A percentile compares a stretch with the other conserved stretches of the same genome.
Conservation (phyloP, 1,284 basidiomycete genomes). For the Tremellales sp. region DNA sequence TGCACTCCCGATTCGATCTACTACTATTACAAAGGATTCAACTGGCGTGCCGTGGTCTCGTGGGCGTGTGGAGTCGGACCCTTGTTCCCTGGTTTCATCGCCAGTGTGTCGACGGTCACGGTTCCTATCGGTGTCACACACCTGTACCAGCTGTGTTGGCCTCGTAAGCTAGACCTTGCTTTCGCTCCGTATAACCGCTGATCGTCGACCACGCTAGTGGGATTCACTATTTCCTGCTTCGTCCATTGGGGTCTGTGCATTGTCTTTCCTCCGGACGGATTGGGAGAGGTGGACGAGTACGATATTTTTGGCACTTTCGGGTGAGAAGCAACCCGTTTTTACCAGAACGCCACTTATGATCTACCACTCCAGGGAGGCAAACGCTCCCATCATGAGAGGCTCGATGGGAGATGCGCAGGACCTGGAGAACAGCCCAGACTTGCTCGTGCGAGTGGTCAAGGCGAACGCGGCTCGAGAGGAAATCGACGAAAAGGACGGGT, state of each 20-base stretch:
- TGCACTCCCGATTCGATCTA: conserved; percentile 22
- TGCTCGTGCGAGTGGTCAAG: too few species aligned
- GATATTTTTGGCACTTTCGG: conserved; percentile 39
- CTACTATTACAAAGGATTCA: conserved; percentile 44
- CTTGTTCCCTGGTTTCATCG: conserved; percentile 44
- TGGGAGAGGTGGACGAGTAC: conserved; percentile 35
- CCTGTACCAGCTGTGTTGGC: conserved; percentile 45
- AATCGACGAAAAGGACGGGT: too few species aligned
- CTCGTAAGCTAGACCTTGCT: conserved; percentile 9
- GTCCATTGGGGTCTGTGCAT: conserved; percentile 37
- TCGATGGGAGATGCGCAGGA: too few species aligned
- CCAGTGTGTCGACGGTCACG: conserved; percentile 28
- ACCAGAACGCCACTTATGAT: too few species aligned
- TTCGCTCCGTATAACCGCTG: not conserved
- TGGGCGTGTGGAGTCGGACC: conserved; percentile 35
- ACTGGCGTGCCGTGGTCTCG: conserved; percentile 18
- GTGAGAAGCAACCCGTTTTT: too few species aligned
- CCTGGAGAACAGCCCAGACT: too few species aligned
- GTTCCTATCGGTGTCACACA: conserved; percentile 30
- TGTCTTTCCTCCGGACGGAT: conserved; percentile 24
- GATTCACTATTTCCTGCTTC: conserved; percentile 35
- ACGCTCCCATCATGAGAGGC: too few species aligned
- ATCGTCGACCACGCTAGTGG: conserved; percentile 17
- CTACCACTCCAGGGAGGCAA: too few species aligned
- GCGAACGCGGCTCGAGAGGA: too few species aligned